Base-by-base conservation (phyloP, 2,329 filamentous ascomycete genomes). In the Colletotrichum graminicola region DNA sequence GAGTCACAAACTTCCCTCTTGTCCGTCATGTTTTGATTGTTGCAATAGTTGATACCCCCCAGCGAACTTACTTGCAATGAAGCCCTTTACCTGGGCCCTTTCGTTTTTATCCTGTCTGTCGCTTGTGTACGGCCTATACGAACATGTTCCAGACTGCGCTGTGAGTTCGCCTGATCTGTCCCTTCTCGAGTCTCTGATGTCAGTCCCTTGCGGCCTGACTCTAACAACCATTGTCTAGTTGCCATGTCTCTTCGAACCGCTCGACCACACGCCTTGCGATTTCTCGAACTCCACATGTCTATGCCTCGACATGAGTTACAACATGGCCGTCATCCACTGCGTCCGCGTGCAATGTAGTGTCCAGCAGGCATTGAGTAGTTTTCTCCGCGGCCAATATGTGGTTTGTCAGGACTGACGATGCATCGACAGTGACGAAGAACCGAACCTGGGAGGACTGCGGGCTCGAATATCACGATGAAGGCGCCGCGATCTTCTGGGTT, bases 261-360 rank as follows among this genome's bases (percentile, higher is more conserved):
- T 71, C 39, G 69, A 71, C 14, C 68, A 63, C 26, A 71, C 69
- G 23, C 8, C 65, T 55, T 71, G 69, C 59, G 36, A 39, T 1
- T 59, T 60, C 21, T 36, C 59, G 1, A 71, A 71, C 1, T 59
- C 59, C 16, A 71, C 69, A 2, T 71, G 69, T 45, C 60, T 71
- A 5, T 71, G 69, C 47, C 36, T 7, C 7, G 69, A 71, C 39
- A 71, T 71, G 65, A 69, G 56, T 0, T 71, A 71, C 7, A 71
- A 71, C 1, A 71, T 71, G 69, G 69, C 69, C 1, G 65, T 69
- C 11, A 64, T 71, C 0, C 69, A 71, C 45, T 71, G 69, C 7
- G 69, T 71, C n/a, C 45, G 69, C 2, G 18, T 71, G 1, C 69
- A 71, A 26, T 71, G 69, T 1, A 71, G 69, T 2, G 69, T 71